A percentile compares a stretch with the other conserved stretches of the same genome.
These are phyloP conservation scores for Xylariaceae sp. DNA, from an alignment of 2,329 filamentous ascomycete genomes.

Conservation along the genomic window DNA sequence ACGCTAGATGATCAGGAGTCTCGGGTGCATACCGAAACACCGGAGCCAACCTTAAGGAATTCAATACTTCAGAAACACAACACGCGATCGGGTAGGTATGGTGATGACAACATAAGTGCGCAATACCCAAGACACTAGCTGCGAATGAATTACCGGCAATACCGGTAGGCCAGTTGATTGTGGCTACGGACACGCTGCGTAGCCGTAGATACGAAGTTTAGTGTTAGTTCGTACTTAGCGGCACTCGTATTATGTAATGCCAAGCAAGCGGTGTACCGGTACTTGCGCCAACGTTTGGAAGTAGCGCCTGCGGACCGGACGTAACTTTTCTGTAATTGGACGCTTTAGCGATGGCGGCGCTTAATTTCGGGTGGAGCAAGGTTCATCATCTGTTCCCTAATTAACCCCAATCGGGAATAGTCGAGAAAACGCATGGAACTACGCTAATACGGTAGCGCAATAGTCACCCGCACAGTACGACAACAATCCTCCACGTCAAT, in stretches of 20 bases:
- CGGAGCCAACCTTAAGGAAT: not conserved
- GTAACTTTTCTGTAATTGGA: slow-evolving; percentile 5
- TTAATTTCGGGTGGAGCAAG: slow-evolving; percentile 2
- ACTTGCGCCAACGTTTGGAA: no score
- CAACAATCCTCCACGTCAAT: no score
- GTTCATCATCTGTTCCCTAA: not conserved
- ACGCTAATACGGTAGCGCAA: not conserved
- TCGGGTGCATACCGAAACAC: not conserved
- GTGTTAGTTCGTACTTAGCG: no score
- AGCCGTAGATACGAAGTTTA: no score
- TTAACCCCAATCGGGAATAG: not conserved
- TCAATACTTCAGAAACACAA: not conserved
- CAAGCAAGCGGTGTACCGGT: not conserved
- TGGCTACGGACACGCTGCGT: no score
- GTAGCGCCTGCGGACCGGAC: no score
- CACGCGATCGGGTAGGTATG: not conserved
- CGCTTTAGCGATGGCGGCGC: slow-evolving; percentile 16
- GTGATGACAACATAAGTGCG: not conserved
- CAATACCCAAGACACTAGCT: not conserved
- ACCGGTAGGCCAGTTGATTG: no score
- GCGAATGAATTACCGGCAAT: not conserved
- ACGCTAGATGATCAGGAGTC: not conserved
- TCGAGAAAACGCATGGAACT: not conserved
- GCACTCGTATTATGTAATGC: no score
- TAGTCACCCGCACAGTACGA: slow-evolving; percentile 4